Conservation (phyloP, 352 stramenopile genomes). For the Thraustochytrium sp. region DNA sequence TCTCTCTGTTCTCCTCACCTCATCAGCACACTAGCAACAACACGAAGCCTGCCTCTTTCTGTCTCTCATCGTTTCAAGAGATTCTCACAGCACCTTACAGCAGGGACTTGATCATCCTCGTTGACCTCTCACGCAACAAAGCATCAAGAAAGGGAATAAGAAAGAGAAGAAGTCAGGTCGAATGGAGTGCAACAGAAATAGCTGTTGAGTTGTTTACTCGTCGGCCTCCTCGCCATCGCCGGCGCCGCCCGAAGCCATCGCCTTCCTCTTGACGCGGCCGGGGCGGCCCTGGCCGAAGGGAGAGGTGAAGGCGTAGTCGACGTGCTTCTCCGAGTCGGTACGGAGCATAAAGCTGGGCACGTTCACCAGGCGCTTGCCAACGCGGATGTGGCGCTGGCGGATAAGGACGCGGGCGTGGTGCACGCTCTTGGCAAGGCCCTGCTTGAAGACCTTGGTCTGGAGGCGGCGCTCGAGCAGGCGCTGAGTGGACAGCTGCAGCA, state of each 20-base stretch:
- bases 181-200: neutral
- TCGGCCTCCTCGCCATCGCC: conserved; percentile 37
- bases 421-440: conserved; percentile 98
- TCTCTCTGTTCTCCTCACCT: too few relatives aligned
- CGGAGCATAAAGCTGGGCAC: conserved; percentile 97
- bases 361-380: conserved; percentile 97
- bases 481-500: conserved; percentile 96
- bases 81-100: too few relatives aligned
- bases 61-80: too few relatives aligned
- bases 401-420: conserved; percentile 99
- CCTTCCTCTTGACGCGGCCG: conserved; percentile 72
- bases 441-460: conserved; percentile 97
- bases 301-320: conserved; percentile 96
- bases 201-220: neutral
- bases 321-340: conserved; percentile 98
- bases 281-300: conserved; percentile 93
- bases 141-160: neutral
- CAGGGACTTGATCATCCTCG: too few relatives aligned
- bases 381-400: conserved; percentile 97
- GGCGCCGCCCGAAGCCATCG: conserved; percentile 12
- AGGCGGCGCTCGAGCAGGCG: conserved; percentile 97
- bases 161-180: neutral
- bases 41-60: too few relatives aligned
- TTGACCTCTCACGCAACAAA: too few relatives aligned
- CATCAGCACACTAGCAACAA: too few relatives aligned